These are phyloP conservation scores for Mycena leptocephala DNA, from an alignment of 768 basidiomycete species.

Conservation along the genomic window DNA sequence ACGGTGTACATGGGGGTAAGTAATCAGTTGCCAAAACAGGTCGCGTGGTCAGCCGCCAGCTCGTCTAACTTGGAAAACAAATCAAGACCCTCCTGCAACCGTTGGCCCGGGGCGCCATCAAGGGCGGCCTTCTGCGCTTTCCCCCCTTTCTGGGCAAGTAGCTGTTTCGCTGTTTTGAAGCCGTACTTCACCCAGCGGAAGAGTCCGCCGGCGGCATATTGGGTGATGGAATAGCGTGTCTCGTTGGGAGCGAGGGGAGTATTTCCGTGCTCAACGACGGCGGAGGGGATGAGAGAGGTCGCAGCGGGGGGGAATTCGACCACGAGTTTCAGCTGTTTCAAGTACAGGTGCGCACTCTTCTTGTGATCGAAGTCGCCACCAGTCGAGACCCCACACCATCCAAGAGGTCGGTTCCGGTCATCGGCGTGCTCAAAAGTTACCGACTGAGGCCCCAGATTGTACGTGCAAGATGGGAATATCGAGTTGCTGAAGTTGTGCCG, in stretches of 20 bases:
- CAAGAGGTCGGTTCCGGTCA: conserved; percentile 41
- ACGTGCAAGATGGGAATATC: conserved; percentile 43
- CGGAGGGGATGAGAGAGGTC: conserved; percentile 41
- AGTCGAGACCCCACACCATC: conserved; percentile 47
- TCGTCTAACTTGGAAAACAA: conserved; percentile 12
- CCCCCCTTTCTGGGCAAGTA: background rate
- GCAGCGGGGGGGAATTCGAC: conserved; percentile 44
- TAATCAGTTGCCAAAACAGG: background rate
- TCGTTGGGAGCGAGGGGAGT: conserved; percentile 35
- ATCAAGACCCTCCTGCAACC: background rate
- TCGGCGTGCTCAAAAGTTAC: conserved; percentile 41
- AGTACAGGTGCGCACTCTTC: conserved; percentile 45
- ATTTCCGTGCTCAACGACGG: conserved; percentile 40
- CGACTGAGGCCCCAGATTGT: conserved; percentile 46
- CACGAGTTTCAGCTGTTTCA: conserved; percentile 41
- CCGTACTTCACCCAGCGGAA: conserved; percentile 44
- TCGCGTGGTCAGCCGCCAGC: background rate
- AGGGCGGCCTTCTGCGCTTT: background rate
- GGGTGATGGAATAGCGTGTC: conserved; percentile 42
- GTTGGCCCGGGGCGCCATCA: background rate
- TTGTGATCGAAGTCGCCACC: conserved; percentile 41
- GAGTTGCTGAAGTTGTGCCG: conserved; percentile 44
- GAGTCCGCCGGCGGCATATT: conserved; percentile 44
- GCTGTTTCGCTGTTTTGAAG: conserved; percentile 18
- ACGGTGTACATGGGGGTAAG: background rate